These are phyloP conservation scores for Blakeslea trispora DNA, from an alignment of 371 early-diverging fungal genomes.

Conservation along the genomic window DNA sequence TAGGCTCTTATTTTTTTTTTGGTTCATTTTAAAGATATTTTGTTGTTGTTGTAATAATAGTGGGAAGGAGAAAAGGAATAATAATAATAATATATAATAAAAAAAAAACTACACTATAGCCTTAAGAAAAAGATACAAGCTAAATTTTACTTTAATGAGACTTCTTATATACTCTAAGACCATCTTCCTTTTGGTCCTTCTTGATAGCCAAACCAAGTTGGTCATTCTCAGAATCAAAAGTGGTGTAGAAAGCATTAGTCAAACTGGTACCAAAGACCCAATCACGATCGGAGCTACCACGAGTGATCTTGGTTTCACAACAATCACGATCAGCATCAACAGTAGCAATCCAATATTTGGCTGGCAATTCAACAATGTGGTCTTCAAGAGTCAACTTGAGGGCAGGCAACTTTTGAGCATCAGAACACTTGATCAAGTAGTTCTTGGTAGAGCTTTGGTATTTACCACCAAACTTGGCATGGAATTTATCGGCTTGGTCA, in stretches of 20 bases:
- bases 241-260: slow-evolving; percentile 46
- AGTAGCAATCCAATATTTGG: slow-evolving; percentile 40
- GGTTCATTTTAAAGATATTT: too few relatives aligned
- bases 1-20: too few relatives aligned
- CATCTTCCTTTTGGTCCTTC: slow-evolving; percentile 39
- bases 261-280: slow-evolving; percentile 49
- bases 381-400: slow-evolving; percentile 44
- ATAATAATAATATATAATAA: not conserved
- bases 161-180: slow-evolving; percentile 39
- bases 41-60: too few relatives aligned
- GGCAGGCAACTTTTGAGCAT: slow-evolving; percentile 33
- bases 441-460: slow-evolving; percentile 26
- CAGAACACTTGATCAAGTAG: slow-evolving; percentile 43
- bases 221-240: slow-evolving; percentile 44
- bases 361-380: slow-evolving; percentile 41
- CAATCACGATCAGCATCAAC: slow-evolving; percentile 38
- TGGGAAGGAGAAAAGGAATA: too few relatives aligned
- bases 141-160: slow-evolving; percentile 17
- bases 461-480: slow-evolving; percentile 37
- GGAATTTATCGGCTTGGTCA: slow-evolving; percentile 46
- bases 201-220: slow-evolving; percentile 42
- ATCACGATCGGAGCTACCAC: slow-evolving; percentile 39
- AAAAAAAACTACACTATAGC: not conserved
- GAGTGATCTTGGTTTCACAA: slow-evolving; percentile 42
- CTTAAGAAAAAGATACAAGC: not conserved